Evolutionary conservation across 225 moss, liverwort and hornwort genomes (phyloP), one percentile per base, ranked within the genome.

Genomic region (Asterella californica): DNA sequence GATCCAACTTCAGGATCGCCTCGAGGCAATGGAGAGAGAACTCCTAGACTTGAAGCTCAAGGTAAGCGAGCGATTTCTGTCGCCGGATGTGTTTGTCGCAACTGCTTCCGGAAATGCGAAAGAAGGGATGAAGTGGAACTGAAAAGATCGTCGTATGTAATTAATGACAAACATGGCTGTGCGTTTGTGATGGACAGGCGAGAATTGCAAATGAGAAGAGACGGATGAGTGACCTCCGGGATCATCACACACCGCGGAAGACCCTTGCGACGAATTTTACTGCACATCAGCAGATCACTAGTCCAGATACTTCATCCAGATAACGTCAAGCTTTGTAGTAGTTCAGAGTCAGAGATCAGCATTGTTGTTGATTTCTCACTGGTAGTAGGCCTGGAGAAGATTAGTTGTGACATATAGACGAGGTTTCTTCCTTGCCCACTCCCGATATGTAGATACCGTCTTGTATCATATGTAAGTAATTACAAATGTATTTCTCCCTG

Each of bases 131-230:
- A 29, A 76, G 48, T 25, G 19, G 4, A 68, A 62, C 6, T 77
- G 65, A 32, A 4, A 54, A 42, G 2, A 75, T 52, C 15, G 54
- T 9, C 15, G 19, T 0, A 75, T 9, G 10, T n/a, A 22, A 25
- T 49, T 49, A 6, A 11, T 74, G 4, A 25, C 46, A 24, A n/a
- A 17, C 30, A 19, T 42, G 53, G 33, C 37, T 57, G 22, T 76
- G 30, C 17, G 11, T 29, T 60, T 15, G 29, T 36, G 36, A 19
- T 50, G n/a, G 42, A 75, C 92, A 94, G 92, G 90, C 85, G 27
- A 91, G 88, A 79, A 91, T 96, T 78, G 91, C 89, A 29, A 90
- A 89, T 18, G 96, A 94, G 52, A 93, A 91, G 80, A 89, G 89
- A 60, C 87, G 94, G 50, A 83, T 96, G 57, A 90, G 90, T 49